Percentiles rank a stretch among this genome's conserved stretches.
phyloP scores from a whole-genome alignment of 169 alveolate species.

The Eimeria necatrix region DNA sequence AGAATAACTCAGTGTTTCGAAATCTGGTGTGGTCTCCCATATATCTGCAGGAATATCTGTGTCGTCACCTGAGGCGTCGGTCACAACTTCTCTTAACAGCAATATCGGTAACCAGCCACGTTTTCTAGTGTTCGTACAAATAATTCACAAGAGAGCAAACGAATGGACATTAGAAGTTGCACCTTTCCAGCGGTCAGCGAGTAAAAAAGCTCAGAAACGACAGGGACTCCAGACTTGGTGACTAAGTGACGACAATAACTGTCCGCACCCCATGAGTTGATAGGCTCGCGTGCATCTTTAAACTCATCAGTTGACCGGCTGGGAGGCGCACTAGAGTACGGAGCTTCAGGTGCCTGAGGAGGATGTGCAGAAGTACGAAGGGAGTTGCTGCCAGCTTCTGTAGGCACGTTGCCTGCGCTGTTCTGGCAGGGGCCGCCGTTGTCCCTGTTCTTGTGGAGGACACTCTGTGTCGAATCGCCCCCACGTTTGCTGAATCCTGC shows the following conservation, averaged over 20 bases:
- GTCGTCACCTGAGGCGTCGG: constrained; percentile 34
- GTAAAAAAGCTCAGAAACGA: neutral
- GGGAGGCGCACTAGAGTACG: neutral
- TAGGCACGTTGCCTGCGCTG: neutral
- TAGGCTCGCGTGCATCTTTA: constrained; percentile 59
- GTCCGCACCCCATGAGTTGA: constrained; percentile 63
- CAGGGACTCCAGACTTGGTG: neutral
- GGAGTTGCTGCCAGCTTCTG: neutral
- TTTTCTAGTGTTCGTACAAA: too few relatives aligned
- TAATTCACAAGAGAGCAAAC: too few relatives aligned
- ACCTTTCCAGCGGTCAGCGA: too few relatives aligned
- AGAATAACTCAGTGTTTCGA: neutral
- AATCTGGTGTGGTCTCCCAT: constrained; percentile 40
- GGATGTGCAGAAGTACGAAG: constrained; percentile 12
- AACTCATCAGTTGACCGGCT: constrained; percentile 68
- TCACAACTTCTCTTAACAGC: neutral
- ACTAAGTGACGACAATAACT: neutral
- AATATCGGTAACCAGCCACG: too few relatives aligned
- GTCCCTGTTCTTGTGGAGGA: neutral
- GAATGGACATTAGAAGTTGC: too few relatives aligned
- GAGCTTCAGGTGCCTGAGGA: constrained; percentile 48
- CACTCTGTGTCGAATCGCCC: neutral
- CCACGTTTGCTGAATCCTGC: constrained; percentile 48
- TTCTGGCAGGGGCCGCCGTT: neutral
- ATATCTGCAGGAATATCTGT: constrained; percentile 46